These are phyloP conservation scores for Colletotrichum camelliae DNA, from an alignment of 2,329 filamentous ascomycete species.

Conservation along the genomic window DNA sequence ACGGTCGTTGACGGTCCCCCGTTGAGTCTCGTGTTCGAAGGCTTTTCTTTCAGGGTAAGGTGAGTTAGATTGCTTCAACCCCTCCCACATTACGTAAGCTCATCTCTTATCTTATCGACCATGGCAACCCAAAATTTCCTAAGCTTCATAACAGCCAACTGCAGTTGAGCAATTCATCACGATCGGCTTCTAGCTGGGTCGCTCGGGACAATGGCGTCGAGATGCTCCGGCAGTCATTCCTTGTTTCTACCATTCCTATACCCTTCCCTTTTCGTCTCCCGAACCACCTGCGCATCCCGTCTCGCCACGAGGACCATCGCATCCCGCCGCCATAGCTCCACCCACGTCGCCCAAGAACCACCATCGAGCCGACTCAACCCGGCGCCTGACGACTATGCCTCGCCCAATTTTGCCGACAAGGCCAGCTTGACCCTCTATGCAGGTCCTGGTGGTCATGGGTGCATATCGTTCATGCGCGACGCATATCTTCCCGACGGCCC, in stretches of 20 bases:
- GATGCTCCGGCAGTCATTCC: slow-evolving; percentile 41
- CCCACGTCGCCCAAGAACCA: slow-evolving; percentile 19
- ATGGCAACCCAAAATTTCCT: slow-evolving; percentile 9
- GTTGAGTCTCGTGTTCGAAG: no score
- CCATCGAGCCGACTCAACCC: slow-evolving; percentile 73
- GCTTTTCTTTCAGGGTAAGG: not conserved
- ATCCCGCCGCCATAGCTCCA: slow-evolving; percentile 21
- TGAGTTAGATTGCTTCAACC: not conserved
- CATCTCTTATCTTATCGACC: slow-evolving; percentile 8
- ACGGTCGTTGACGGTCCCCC: no score
- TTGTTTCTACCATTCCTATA: slow-evolving; percentile 56
- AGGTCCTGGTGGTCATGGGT: slow-evolving; percentile 86
- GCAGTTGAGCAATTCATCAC: not conserved
- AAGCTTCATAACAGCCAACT: not conserved
- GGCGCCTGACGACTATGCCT: slow-evolving; percentile 80
- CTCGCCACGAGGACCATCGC: slow-evolving; percentile 27
- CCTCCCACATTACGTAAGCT: slow-evolving; percentile 1
- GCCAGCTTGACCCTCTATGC: slow-evolving; percentile 79
- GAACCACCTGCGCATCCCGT: slow-evolving; percentile 27
- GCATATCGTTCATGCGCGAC: slow-evolving; percentile 91
- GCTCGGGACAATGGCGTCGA: slow-evolving; percentile 41
- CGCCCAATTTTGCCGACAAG: slow-evolving; percentile 85
- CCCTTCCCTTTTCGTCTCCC: slow-evolving; percentile 46
- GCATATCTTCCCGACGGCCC: slow-evolving; percentile 89
- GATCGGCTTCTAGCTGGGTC: not conserved